A percentile compares a stretch with the other conserved stretches of the same genome.
These are phyloP conservation scores for Athelia sp. DNA, from an alignment of 1,284 basidiomycete genomes.

Conservation along the genomic window DNA sequence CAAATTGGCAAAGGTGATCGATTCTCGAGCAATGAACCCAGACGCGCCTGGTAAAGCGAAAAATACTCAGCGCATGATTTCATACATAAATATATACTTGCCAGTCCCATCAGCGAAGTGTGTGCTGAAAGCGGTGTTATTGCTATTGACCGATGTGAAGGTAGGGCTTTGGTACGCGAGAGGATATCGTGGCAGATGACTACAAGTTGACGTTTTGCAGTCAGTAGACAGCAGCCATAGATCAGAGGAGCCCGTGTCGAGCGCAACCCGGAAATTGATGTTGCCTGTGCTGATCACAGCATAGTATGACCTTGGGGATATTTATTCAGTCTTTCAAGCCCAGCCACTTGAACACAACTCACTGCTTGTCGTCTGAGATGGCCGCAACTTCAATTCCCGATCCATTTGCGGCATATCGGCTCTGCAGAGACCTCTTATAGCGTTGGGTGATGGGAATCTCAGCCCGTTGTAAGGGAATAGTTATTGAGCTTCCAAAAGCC, in stretches of 20 bases:
- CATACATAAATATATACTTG: conserved; percentile 26
- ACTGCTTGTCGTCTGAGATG: conserved; percentile 44
- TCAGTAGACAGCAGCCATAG: conserved; percentile 64
- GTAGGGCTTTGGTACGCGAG: conserved; percentile 60
- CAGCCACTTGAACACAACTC: conserved; percentile 17
- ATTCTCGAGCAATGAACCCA: conserved; percentile 67
- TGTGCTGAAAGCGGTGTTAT: conserved; percentile 51
- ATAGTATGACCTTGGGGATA: conserved; percentile 56
- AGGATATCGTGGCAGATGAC: conserved; percentile 58
- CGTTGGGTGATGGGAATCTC: conserved; percentile 10
- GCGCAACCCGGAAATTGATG: conserved; percentile 60
- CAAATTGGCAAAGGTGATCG: conserved; percentile 52
- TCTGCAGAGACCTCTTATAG: background rate
- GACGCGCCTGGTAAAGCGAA: conserved; percentile 40
- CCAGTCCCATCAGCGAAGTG: conserved; percentile 65
- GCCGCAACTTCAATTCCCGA: conserved; percentile 34
- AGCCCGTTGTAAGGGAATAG: conserved; percentile 1
- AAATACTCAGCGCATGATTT: conserved; percentile 5
- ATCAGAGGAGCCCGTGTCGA: conserved; percentile 77
- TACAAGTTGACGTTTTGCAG: conserved; percentile 52
- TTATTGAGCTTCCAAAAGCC: no score
- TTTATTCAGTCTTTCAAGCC: background rate
- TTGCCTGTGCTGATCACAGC: conserved; percentile 51
- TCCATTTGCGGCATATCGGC: conserved; percentile 20
- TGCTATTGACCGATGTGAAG: conserved; percentile 54